Evolutionary conservation across 768 basidiomycete species (phyloP), one percentile per base, ranked within the genome.

Genomic region (Suillus placidus): DNA sequence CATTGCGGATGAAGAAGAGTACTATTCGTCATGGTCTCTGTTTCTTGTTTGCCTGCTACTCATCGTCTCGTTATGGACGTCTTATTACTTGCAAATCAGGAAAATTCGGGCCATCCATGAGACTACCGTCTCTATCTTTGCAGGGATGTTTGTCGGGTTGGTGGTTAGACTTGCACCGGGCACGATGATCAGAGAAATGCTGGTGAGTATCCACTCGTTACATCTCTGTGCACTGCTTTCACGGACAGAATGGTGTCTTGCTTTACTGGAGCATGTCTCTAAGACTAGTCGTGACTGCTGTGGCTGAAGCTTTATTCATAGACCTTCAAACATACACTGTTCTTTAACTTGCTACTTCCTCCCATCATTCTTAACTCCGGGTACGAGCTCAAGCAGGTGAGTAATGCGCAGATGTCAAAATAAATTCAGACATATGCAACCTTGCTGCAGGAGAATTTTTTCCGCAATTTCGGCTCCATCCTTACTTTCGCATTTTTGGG

Each of bases 281-380:
- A 35, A 23, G 42, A 26, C 26, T 2, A 26, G 26, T 26, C 8
- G 37, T 16, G 38, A 32, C 42, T 45, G 30, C 26, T 12, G 16
- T 51, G 52, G 20, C 43, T 45, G 47, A 60, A 42, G 12, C 67
- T 67, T 54, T 20, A 43, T 43, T 62, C 69, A 3, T 72, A 97
- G 95, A 95, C 93, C 10, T 97, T 97, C 84, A 94, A 93, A 76
- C 94, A 97, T 74, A 98, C 97, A 3, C 83, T 99, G 60, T 97
- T 99, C 83, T 97, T 99, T 84, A 99, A 99, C 77, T 84, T 99
- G 26, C 83, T 99, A n/a, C 86, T 99, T 5, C 97, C 97, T 6
- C 97, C 97, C 1, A 99, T 99, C 76, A 99, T 99, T 74, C 81
- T 99, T 47, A 97, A 96, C 78, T 97, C 95, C 2, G 97, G 97